These are phyloP conservation scores for Clarireedia hainanense DNA, from an alignment of 2,329 filamentous ascomycete species.

Conservation along the genomic window DNA sequence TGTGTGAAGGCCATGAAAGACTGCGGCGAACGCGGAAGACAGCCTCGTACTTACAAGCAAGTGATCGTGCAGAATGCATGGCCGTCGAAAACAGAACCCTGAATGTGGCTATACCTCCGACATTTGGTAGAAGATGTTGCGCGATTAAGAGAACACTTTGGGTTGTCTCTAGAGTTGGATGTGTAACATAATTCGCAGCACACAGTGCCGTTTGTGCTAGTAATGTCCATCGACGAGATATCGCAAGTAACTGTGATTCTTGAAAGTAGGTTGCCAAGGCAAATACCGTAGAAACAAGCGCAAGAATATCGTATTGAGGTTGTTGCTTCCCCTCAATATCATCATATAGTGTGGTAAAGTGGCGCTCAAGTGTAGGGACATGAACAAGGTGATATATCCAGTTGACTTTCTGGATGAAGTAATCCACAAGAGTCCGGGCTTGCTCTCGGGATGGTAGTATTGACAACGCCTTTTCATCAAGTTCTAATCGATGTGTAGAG, in stretches of 20 bases:
- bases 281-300: constrained; percentile 17
- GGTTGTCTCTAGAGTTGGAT: constrained; percentile 30
- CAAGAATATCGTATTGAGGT: constrained; percentile 12
- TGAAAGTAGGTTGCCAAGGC: constrained; percentile 17
- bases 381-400: constrained; percentile 22
- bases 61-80: constrained; percentile 22
- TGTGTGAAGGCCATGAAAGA: too few species aligned
- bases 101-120: constrained; percentile 30
- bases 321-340: constrained; percentile 10
- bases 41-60: neutral
- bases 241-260: neutral
- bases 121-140: constrained; percentile 30
- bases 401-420: constrained; percentile 16
- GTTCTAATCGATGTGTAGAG: neutral
- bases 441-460: constrained; percentile 14
- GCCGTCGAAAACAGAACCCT: constrained; percentile 28
- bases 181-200: constrained; percentile 23
- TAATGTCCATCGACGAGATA: constrained; percentile 11
- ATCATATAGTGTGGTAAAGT: constrained; percentile 13
- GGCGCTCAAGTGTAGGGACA: constrained; percentile 14
- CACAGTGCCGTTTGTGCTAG: constrained; percentile 17
- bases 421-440: constrained; percentile 13
- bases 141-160: constrained; percentile 31
- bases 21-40: too few species aligned
- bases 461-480: constrained; percentile 7